Base-by-base conservation (phyloP, 805 yeast genomes). In the Ogataea ramenticola region DNA sequence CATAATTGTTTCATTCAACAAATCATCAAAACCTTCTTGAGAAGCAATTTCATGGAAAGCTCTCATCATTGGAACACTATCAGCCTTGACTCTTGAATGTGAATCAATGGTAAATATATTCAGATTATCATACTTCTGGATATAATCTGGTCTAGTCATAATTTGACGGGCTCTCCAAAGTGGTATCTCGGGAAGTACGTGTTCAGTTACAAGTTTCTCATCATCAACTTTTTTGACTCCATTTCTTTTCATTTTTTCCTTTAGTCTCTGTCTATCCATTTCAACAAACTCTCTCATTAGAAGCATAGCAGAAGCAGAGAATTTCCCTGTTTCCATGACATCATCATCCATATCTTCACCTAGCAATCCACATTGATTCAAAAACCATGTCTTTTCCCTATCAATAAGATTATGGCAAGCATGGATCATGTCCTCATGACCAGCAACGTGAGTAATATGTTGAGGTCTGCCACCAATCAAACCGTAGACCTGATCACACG, bases 321-420 rank as follows among this genome's bases (percentile, higher is more conserved):
- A 85, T 59, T 85, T 86, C 5, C 95, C 95, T 49, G 75, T 71
- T 49, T 83, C 90, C 85, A 85, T 83, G 7, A 86, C 95, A 63
- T 86, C 95, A 55, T 86, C 95, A 56, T 86, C 95, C 95, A 86
- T 85, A 17, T 71, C 78, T 50, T 70, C 72, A 2, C 95, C 95
- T 10, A 86, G 61, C 14, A 86, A 64, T 0, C 88, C 93, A 61
- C 95, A 86, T 53, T 86, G 87, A 56, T 84, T 86, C 50, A 86
- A 68, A 49, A 86, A 82, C 95, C 95, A 86, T 0, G 89, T 84
- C 57, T 83, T 84, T 52, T 86, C 95, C 9, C 82, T 67, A 57
- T 86, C 93, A 45, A 86, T 84, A 30, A 86, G 69, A 46, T 70
- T 72, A 52, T 84, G 84, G 49, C 86, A 79, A 0, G 88, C 88